Base-by-base conservation (phyloP, 768 basidiomycete genomes). In the Collybia mongolica region DNA sequence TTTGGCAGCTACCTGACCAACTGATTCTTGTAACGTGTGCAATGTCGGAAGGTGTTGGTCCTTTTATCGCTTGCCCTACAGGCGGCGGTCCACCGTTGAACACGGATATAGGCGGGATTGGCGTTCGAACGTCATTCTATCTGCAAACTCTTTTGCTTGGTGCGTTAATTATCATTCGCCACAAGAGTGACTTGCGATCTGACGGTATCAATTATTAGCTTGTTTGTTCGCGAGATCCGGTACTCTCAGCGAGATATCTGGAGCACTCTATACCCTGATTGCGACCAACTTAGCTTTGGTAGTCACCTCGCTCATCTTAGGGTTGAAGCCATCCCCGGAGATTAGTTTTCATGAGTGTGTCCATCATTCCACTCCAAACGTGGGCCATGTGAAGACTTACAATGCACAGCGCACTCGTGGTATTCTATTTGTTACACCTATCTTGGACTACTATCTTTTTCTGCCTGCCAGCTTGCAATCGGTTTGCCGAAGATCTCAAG, bases 301-400 rank as follows among this genome's bases (percentile, higher is more conserved):
- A 5, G 53, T 59, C 6, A 55, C 60, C 3, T 53, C 55, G 17
- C 51, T 61, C 18, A 56, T 61, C n/a, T 17, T 59, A 32, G 57
- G 57, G 19, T 53, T 59, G 29, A 52, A 52, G 18, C 38, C 48
- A 12, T n/a, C 1, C 2, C 55, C 60, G 2, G 57, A 54, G 37
- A 60, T 58, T 11, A 56, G 53, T 18, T 54, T 58, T 36, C 57
- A 60, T 15, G 60, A 60, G 57, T 58, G 24, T 19, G 52, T 52
- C 7, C 3, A 42, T 42, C 36, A 15, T 36, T 46, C 36, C 7
- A 6, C 7, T 19, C 18, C 5, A 7, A 44, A n/a, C 2, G 9
- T 35, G 3, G 4, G 22, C 15, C 14, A 22, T 19, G 8, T 20
- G 29, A 12, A n/a, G 17, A 12, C 32, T 32, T 12, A 32, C 32